Evolutionary conservation across 1,139 yeast genomes (phyloP).

Genomic region (Meyerozyma smithsonii): DNA sequence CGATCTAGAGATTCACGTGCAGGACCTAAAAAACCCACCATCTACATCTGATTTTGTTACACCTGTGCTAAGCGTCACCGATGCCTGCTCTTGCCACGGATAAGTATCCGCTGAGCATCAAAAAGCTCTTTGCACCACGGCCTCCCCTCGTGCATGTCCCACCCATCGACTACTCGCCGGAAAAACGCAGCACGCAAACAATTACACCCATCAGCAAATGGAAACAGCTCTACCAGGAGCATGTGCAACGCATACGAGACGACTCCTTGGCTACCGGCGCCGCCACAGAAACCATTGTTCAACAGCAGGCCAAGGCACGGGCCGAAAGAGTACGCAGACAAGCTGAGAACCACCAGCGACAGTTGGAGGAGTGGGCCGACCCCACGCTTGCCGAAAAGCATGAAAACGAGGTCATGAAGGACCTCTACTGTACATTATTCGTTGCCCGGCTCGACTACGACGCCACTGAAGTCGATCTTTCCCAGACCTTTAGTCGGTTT

Average conservation of each 20-base stretch:
- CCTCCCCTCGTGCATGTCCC: conserved; percentile 57
- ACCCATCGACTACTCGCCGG: conserved; percentile 54
- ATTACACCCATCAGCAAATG: conserved; percentile 50
- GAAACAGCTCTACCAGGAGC: conserved; percentile 28
- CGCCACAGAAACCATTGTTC: conserved; percentile 17
- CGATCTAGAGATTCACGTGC: not conserved
- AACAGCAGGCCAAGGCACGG: conserved; percentile 6
- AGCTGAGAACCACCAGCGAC: conserved; percentile 25
- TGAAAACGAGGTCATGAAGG: conserved; percentile 62
- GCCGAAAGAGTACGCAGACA: conserved; percentile 8
- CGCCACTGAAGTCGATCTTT: conserved; percentile 66
- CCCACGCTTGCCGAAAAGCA: conserved; percentile 45
- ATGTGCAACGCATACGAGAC: conserved; percentile 22
- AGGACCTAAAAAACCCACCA: not conserved
- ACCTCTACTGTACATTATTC: conserved; percentile 77
- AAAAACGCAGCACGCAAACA: conserved; percentile 42
- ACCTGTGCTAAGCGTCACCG: not conserved
- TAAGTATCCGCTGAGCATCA: conserved; percentile 61
- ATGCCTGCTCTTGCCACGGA: conserved; percentile 15
- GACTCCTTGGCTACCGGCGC: conserved; percentile 27
- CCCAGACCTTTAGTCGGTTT: conserved; percentile 54
- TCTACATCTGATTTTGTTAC: too few species aligned
- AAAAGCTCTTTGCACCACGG: conserved; percentile 62
- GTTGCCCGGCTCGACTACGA: conserved; percentile 66
- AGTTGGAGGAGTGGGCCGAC: conserved; percentile 40